phyloP scores from a whole-genome alignment of 2,329 filamentous ascomycete species.

The Cyphellophora attinorum region DNA sequence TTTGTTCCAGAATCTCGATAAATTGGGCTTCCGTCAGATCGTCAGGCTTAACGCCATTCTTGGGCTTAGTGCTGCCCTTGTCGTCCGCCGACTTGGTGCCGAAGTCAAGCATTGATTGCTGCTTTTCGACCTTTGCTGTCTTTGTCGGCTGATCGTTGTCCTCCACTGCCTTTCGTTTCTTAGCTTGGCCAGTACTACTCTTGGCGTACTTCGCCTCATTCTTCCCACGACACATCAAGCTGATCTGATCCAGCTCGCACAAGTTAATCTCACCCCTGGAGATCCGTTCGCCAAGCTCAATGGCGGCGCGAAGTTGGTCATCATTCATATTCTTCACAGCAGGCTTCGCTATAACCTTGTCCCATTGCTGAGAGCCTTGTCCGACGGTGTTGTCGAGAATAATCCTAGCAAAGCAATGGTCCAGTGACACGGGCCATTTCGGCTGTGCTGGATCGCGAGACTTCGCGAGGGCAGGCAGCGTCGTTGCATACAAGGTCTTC shows the following conservation, averaged over 20 bases:
- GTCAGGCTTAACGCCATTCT: not conserved
- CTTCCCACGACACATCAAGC: constrained; percentile 30
- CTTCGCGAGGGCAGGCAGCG: constrained; percentile 18
- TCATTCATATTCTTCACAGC: constrained; percentile 34
- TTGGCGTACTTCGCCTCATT: constrained; percentile 14
- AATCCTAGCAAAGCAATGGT: constrained; percentile 19
- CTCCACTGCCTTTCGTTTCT: not conserved
- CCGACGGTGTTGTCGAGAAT: constrained; percentile 30
- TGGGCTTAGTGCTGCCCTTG: not conserved
- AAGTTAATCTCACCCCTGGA: constrained; percentile 27
- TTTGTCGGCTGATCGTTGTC: not conserved
- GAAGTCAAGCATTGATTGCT: not conserved
- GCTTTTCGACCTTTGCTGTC: not conserved
- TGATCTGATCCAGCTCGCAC: constrained; percentile 28
- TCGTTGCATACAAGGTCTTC: constrained; percentile 17
- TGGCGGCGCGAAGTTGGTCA: constrained; percentile 27
- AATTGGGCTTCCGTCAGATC: constrained; percentile 3
- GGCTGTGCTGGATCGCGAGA: constrained; percentile 20
- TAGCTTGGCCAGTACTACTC: not conserved
- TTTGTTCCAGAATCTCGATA: constrained; percentile 25
- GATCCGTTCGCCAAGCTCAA: constrained; percentile 29
- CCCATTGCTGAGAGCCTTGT: constrained; percentile 31
- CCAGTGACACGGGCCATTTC: constrained; percentile 30
- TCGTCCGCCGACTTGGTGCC: not conserved
- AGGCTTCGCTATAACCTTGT: constrained; percentile 29